Percentiles rank a stretch among this genome's conserved stretches.
Evolutionary conservation across 1,139 yeast species (phyloP).

Genomic region (Yamadazyma sp.): DNA sequence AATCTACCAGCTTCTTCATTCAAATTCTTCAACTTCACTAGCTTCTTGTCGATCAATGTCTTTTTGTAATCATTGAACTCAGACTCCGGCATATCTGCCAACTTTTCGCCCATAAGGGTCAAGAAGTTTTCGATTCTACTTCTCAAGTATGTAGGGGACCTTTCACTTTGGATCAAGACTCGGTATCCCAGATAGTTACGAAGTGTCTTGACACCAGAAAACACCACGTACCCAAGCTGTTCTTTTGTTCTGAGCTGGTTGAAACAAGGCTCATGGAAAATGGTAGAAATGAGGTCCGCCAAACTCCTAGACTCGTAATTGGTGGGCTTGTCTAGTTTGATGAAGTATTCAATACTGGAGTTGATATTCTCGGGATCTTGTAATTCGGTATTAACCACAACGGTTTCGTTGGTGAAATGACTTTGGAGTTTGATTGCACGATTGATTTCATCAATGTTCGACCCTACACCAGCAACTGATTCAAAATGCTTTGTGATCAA

Average conservation of each 20-base stretch:
- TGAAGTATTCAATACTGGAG: conserved; percentile 77
- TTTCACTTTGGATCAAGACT: conserved; percentile 83
- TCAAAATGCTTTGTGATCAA: conserved; percentile 22
- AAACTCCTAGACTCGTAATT: conserved; percentile 38
- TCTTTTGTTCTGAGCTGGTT: conserved; percentile 89
- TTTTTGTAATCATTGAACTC: conserved; percentile 69
- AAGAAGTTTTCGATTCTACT: conserved; percentile 74
- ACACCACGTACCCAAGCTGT: conserved; percentile 83
- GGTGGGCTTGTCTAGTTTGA: conserved; percentile 60
- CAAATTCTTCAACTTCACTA: conserved; percentile 73
- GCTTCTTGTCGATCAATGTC: conserved; percentile 64
- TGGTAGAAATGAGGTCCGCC: conserved; percentile 67
- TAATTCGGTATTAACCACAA: conserved; percentile 51
- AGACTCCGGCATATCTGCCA: conserved; percentile 47
- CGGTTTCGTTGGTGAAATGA: conserved; percentile 41
- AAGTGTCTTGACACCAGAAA: conserved; percentile 67
- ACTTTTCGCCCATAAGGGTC: conserved; percentile 31
- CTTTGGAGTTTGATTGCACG: conserved; percentile 25
- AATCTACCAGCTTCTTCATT: conserved; percentile 70
- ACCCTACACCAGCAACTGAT: conserved; percentile 36
- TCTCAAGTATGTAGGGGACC: conserved; percentile 71
- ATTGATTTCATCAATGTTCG: conserved; percentile 33
- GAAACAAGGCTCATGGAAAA: conserved; percentile 84
- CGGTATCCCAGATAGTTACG: conserved; percentile 78
- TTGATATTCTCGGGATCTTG: conserved; percentile 75